Base-by-base conservation (phyloP, 352 stramenopile species). In the Globisporangium alternatum region DNA sequence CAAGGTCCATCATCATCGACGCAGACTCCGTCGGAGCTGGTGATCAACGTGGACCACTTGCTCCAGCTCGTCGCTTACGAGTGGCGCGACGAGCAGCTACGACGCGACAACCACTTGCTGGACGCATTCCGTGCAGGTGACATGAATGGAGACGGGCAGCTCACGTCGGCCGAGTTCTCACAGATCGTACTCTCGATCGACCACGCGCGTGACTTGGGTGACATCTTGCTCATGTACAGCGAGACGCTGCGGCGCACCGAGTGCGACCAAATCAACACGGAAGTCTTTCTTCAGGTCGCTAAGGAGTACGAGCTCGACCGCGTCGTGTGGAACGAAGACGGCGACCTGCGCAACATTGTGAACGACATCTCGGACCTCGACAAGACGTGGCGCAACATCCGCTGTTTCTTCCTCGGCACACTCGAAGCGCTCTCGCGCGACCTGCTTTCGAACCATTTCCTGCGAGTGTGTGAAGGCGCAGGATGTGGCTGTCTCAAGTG, bases 401-500 rank as follows among this genome's bases (percentile, higher is more conserved):
- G 76, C 5, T 55, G 60, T 5, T 92, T 90, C 64, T 94, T 94
- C 53, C 53, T 94, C 0, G 86, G 82, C 0, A 92, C 83, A 3
- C 49, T 95, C 6, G 80, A 95, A 60, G 71, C 76, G 6, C 64
- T 93, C 15, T 75, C 67, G 7, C 60, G 82, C 8, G 81, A 91
- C 56, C 65, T 91, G 17, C 70, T 70, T 0, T 47, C 61, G 0
- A 68, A 33, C 5, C 83, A 94, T 51, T 88, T 89, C 39, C 62
- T 94, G 1, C 81, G 82, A 8, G 62, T 77, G 9, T 95, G 86
- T 25, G 76, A 90, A 70, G 86, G 80, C 2, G 81, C 86, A 17
- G 86, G 86, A 4, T 95, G 86, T 30, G 86, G 86, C 25, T 95
- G 83, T 37, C 66, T 95, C 19, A 90, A 95, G 66, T 93, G 86